A percentile compares a stretch with the other conserved stretches of the same genome.
These are phyloP conservation scores for Basidiobolus meristosporus DNA, from an alignment of 371 early-diverging fungal species.

Conservation along the genomic window DNA sequence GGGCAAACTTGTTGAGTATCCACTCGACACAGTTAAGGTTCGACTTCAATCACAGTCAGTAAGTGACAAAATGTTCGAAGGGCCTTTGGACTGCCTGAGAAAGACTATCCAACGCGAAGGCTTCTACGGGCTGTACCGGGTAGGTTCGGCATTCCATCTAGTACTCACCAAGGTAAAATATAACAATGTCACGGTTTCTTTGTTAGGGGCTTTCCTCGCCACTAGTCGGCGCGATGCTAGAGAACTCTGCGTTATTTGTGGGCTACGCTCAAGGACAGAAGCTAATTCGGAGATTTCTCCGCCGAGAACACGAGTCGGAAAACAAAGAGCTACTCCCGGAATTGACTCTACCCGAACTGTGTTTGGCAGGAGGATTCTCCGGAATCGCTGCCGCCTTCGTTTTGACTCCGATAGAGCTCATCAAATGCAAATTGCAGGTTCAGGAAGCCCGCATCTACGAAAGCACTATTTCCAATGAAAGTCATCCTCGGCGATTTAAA, in stretches of 20 bases:
- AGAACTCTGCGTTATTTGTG: constrained; percentile 81
- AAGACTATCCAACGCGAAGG: constrained; percentile 53
- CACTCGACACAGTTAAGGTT: constrained; percentile 94
- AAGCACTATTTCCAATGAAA: constrained; percentile 3
- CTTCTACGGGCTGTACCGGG: constrained; percentile 57
- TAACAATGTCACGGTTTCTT: background rate
- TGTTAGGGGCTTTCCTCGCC: constrained; percentile 76
- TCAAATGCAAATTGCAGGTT: constrained; percentile 91
- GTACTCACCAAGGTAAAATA: background rate
- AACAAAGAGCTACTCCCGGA: background rate
- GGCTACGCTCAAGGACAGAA: constrained; percentile 70
- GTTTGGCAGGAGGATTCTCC: constrained; percentile 65
- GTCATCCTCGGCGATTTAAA: constrained; percentile 12
- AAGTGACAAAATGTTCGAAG: constrained; percentile 41
- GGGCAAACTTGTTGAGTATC: constrained; percentile 87
- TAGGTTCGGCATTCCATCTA: constrained; percentile 6
- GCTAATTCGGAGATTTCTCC: constrained; percentile 21
- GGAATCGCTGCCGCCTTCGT: constrained; percentile 75
- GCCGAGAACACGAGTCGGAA: constrained; percentile 5
- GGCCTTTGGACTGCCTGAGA: constrained; percentile 70
- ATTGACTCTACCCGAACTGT: constrained; percentile 36
- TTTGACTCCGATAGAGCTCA: constrained; percentile 85
- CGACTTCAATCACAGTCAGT: constrained; percentile 78
- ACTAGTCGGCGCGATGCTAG: constrained; percentile 81
- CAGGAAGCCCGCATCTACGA: constrained; percentile 15